Conservation (phyloP, 345 rosid species). For the Firmiana major region DNA sequence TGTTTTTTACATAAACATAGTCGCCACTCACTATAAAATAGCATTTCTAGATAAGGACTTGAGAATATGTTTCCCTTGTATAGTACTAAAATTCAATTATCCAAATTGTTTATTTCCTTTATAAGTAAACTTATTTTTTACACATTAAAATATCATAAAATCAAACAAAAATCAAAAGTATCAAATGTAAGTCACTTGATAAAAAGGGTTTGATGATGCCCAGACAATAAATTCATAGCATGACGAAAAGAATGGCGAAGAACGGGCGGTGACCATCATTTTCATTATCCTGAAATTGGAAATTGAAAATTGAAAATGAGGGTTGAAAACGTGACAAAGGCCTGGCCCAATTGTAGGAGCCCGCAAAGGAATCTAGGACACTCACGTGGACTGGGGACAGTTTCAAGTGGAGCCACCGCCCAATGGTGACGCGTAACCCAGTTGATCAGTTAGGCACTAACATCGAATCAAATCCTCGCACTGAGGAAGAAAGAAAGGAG, state of each 20-base stretch:
- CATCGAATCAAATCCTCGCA: not conserved
- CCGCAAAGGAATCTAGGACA: slow-evolving; percentile 1
- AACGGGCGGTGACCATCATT: slow-evolving; percentile 1
- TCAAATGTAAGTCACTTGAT: not conserved
- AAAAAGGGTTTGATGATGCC: too few species aligned
- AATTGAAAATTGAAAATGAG: not conserved
- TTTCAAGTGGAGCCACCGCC: not conserved
- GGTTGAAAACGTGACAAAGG: not conserved
- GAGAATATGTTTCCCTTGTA: too few species aligned
- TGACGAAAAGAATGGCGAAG: not conserved
- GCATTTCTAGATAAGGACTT: too few species aligned
- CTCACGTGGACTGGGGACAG: slow-evolving; percentile 37
- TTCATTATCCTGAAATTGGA: slow-evolving; percentile 6
- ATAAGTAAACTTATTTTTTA: not conserved
- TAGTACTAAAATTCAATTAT: too few species aligned
- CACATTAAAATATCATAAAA: not conserved
- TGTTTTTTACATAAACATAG: too few species aligned
- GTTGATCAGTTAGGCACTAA: not conserved
- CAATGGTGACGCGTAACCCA: not conserved
- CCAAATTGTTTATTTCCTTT: too few species aligned
- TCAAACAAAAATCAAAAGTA: not conserved
- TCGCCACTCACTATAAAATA: too few species aligned
- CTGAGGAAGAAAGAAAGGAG: not conserved
- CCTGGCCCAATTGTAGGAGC: not conserved
- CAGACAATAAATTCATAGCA: not conserved